Percentiles rank a stretch among this genome's conserved stretches.
These are phyloP conservation scores for Ceratobasidium sp. DNA, from an alignment of 1,284 basidiomycete species.

Conservation along the genomic window DNA sequence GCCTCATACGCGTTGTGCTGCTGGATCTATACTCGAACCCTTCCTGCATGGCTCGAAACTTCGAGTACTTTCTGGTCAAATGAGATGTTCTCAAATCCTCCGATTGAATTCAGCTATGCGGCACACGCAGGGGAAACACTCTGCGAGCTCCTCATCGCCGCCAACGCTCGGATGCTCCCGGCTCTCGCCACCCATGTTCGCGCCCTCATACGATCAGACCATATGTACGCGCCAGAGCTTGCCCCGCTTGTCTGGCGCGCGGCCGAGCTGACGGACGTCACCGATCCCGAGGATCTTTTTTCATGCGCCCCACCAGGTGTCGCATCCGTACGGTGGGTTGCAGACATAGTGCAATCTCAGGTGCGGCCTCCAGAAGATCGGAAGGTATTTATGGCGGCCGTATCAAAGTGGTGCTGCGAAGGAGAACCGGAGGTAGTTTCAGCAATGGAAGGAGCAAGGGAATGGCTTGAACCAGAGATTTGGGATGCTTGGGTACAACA, in stretches of 20 bases:
- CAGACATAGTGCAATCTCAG: slow-evolving; percentile 12
- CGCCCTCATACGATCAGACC: not conserved
- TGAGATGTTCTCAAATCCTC: not conserved
- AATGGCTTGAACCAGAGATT: slow-evolving; percentile 25
- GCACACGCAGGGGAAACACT: slow-evolving; percentile 18
- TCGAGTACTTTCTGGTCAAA: not conserved
- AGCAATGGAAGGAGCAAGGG: slow-evolving; percentile 26
- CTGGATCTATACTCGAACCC: slow-evolving; percentile 33
- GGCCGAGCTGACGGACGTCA: slow-evolving; percentile 28
- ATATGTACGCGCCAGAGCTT: slow-evolving; percentile 25
- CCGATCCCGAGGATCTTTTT: slow-evolving; percentile 24
- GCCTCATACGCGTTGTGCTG: slow-evolving; percentile 27
- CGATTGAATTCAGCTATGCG: slow-evolving; percentile 23
- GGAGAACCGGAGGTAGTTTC: not conserved
- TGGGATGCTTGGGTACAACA: slow-evolving; percentile 29
- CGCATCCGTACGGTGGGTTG: not conserved
- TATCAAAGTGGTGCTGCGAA: slow-evolving; percentile 32
- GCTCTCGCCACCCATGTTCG: slow-evolving; percentile 19
- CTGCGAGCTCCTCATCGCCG: slow-evolving; percentile 40
- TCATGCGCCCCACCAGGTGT: not conserved
- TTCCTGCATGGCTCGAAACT: slow-evolving; percentile 28
- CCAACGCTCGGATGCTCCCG: slow-evolving; percentile 38
- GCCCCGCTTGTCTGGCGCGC: slow-evolving; percentile 34
- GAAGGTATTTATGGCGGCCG: slow-evolving; percentile 24
- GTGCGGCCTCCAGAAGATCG: slow-evolving; percentile 24